Evolutionary conservation across 768 basidiomycete genomes (phyloP).

Genomic region (Neoboletus magnificus): DNA sequence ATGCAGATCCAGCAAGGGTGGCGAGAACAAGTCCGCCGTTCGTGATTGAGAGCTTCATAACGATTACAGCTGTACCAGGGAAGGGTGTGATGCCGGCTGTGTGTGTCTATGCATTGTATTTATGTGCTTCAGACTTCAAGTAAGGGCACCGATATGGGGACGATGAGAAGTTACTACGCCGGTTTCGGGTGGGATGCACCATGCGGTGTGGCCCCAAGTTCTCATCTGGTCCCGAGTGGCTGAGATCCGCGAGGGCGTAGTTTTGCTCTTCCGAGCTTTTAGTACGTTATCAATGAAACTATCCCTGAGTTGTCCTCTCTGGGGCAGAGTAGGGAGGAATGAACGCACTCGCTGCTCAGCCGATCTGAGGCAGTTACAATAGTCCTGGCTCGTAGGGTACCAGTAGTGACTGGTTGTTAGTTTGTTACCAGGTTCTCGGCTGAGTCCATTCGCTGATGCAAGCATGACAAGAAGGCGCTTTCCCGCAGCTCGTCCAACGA

Average conservation of each 20-base stretch:
- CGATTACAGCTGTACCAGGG: background rate
- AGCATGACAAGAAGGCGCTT: background rate
- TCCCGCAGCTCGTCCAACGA: background rate
- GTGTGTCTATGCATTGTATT: constrained; percentile 9
- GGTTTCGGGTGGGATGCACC: background rate
- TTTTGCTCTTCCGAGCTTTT: background rate
- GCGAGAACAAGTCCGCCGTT: constrained; percentile 8
- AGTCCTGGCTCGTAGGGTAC: too few relatives aligned
- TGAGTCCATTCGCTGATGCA: too few relatives aligned
- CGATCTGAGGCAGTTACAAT: too few relatives aligned
- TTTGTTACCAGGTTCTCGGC: too few relatives aligned
- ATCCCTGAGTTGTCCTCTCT: background rate
- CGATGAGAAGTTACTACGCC: background rate
- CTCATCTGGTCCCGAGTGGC: background rate
- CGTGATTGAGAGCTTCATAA: constrained; percentile 16
- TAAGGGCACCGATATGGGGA: background rate
- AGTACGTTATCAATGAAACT: background rate
- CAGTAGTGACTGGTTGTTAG: too few relatives aligned
- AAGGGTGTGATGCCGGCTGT: background rate
- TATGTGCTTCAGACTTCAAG: background rate
- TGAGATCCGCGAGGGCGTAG: background rate
- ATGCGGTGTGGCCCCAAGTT: constrained; percentile 7
- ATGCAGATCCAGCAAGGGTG: constrained; percentile 7
- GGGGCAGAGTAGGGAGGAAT: background rate
- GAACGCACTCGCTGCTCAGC: background rate